Percentiles rank a stretch among this genome's conserved stretches.
phyloP scores from a whole-genome alignment of 495 filamentous ascomycete genomes.

The Penicillium parvum region DNA sequence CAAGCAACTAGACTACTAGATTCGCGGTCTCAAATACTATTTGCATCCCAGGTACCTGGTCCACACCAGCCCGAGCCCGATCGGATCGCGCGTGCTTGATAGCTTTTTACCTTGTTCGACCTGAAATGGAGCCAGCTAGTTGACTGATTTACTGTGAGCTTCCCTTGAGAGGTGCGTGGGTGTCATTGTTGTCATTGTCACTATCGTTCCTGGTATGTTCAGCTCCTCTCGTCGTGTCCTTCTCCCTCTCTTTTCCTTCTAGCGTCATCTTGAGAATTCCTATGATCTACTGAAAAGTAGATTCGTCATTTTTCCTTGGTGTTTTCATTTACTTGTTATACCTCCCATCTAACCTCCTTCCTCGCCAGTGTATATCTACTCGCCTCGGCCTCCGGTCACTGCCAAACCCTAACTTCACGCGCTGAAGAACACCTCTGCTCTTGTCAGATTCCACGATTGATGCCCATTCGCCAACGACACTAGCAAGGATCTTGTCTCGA shows the following conservation, averaged over 20 bases:
- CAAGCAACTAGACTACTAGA: conserved; percentile 14
- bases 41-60: conserved; percentile 11
- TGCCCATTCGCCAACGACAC: no score
- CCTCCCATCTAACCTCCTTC: no score
- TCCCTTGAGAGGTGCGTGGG: no score
- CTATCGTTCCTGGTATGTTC: conserved; percentile 9
- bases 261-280: conserved; percentile 10
- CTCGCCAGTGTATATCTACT: conserved; percentile 2
- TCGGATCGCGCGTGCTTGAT: no score
- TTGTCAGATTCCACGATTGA: not conserved
- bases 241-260: conserved; percentile 5
- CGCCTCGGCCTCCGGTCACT: not conserved
- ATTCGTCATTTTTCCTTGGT: conserved; percentile 16
- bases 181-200: no score
- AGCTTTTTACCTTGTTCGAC: no score
- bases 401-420: no score
- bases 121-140: no score
- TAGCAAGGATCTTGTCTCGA: no score
- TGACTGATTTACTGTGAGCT: no score
- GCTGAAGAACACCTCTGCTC: not conserved
- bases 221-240: no score
- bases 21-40: conserved; percentile 18
- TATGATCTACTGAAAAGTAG: conserved; percentile 1
- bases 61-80: conserved; percentile 10
- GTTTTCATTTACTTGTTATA: no score